Percentiles rank a stretch among this genome's conserved stretches.
Evolutionary conservation across 2,329 filamentous ascomycete species (phyloP).

Genomic region (Trichoderma guizhouense): DNA sequence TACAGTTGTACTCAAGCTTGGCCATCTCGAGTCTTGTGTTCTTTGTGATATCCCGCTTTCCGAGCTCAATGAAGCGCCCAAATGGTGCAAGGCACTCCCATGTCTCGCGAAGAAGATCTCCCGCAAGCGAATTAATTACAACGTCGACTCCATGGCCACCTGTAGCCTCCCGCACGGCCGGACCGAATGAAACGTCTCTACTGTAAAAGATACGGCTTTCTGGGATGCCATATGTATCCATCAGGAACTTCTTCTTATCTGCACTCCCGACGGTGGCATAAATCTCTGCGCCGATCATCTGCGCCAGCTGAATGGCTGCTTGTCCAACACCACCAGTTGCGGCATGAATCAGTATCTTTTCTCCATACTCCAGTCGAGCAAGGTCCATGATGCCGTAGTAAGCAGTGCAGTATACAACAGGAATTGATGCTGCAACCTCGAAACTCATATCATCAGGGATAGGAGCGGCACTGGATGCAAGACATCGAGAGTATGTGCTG

Average conservation of each 20-base stretch:
- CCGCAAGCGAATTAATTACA: constrained; percentile 54
- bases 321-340: constrained; percentile 40
- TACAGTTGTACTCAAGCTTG: constrained; percentile 46
- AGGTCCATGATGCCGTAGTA: constrained; percentile 39
- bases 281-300: constrained; percentile 38
- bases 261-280: constrained; percentile 41
- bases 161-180: constrained; percentile 25
- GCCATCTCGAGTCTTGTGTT: constrained; percentile 46
- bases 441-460: constrained; percentile 39
- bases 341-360: constrained; percentile 40
- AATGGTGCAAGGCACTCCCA: constrained; percentile 44
- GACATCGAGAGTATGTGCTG: constrained; percentile 33
- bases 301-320: constrained; percentile 38
- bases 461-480: constrained; percentile 32
- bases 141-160: constrained; percentile 62
- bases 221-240: constrained; percentile 36
- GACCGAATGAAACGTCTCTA: constrained; percentile 26
- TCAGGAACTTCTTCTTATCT: constrained; percentile 37
- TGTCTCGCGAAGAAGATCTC: constrained; percentile 40
- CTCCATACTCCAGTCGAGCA: constrained; percentile 36
- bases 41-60: constrained; percentile 36
- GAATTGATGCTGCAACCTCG: constrained; percentile 38
- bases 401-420: constrained; percentile 41
- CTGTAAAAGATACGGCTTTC: constrained; percentile 31
- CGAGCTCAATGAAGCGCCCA: constrained; percentile 46